Evolutionary conservation across 352 stramenopile genomes (phyloP), one percentile per base, ranked within the genome.

Genomic region (Globisporangium uncinulatum): DNA sequence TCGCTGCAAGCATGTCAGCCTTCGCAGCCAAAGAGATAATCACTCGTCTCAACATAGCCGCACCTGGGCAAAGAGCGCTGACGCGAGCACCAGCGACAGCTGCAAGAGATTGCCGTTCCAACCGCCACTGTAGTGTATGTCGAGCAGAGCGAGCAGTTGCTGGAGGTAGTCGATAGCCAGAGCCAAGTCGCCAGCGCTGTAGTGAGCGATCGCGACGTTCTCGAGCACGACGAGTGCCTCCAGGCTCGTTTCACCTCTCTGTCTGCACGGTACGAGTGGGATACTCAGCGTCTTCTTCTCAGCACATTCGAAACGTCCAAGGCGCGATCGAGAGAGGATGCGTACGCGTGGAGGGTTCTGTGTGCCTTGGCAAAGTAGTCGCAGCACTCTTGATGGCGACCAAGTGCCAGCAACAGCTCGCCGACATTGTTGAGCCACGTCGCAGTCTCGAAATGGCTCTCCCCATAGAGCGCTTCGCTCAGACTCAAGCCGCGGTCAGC

Each of bases 51-150:
- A 11, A 51, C 21, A 10, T 15, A 11, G n/a, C 13, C 51, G 0
- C 63, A 87, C 77, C 70, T 85, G 76, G 2, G 58, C 60, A 6
- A 89, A 39, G 1, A 85, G 46, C 11, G 71, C 59, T 8, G 54
- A 63, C 0, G 71, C 74, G 9, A 87, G 56, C 6, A 65, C 59
- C 19, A 71, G 52, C 1, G 32, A 70, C 0, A 89, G 54, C 34
- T 71, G 49, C 3, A 88, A 63, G 8, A 85, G 56, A 41, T 71
- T 72, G 6, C 71, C 67, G 48, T 89, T 87, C 64, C 68, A 74
- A 8, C 69, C 79, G 31, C 69, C 77, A 14, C 67, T 63, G 39
- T 85, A 89, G 7, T 72, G 42, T 17, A 59, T 56, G 0, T 48
- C 37, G 5, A 86, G 56, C 1, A 63, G 56, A 7, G 45, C 42